Evolutionary conservation across 208 protist genomes (phyloP), one percentile per base, ranked within the genome.

Genomic region (Leptomonas seymouri): DNA sequence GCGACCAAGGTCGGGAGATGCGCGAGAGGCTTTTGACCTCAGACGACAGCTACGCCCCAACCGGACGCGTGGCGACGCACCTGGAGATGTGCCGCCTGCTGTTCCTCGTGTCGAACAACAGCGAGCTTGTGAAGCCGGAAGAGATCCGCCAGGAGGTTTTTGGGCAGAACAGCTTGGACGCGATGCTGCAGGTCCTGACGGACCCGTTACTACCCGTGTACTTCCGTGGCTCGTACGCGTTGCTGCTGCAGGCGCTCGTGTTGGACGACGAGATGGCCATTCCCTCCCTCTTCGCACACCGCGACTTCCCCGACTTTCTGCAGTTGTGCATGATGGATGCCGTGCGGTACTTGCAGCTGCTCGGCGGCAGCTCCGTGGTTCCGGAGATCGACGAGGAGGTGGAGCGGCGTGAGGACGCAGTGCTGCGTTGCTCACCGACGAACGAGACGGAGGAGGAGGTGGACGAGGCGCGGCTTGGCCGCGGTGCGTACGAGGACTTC

Each of bases 121-220:
- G 74, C 64, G 78, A 90, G 51, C 41, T 90, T 16, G 74, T 85
- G 60, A 75, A 82, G 50, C 70, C 78, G 51, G 75, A 86, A 48
- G 78, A 85, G 69, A 78, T 90, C 0, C 70, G 78, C 0, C 68
- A 75, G 21, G 81, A 85, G 59, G 70, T 85, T 36, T 85, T 85
- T 46, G 81, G 78, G 23, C 58, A 72, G 27, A 83, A 64, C 64
- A 78, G 76, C 41, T 20, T 85, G 15, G 78, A 87, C 34, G 60
- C 68, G 16, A 20, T 90, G 44, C 67, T 90, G 65, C 67, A 82
- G 45, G 70, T 87, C 14, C 67, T 67, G 23, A 70, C 74, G 12
- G 74, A 85, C 42, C 36, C 34, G 25, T 53, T 73, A n/a, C 49
- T 87, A 31, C 81, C 78, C 0, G 59, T 74, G 30, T 83, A 72